Percentiles rank a stretch among this genome's conserved stretches.
These are phyloP conservation scores for Solanum hybrid DNA, from an alignment of 305 asterid species.

Conservation along the genomic window DNA sequence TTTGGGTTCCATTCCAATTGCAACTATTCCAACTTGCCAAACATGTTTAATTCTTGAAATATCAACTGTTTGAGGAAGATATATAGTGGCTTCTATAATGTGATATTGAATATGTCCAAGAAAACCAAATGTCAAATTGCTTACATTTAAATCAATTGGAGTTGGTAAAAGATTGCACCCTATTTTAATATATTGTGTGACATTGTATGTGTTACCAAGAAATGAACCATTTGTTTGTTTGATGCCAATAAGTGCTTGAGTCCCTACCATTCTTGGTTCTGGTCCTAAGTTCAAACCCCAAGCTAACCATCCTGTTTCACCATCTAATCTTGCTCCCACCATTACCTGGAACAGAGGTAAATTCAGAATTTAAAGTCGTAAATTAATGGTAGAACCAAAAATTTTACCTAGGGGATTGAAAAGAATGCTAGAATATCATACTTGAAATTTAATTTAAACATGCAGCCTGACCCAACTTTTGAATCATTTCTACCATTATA, in stretches of 20 bases:
- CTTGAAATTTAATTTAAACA: neutral
- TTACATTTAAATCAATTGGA: slow-evolving; percentile 16
- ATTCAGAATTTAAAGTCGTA: neutral
- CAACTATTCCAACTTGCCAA: slow-evolving; percentile 43
- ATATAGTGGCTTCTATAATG: slow-evolving; percentile 25
- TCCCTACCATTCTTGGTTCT: slow-evolving; percentile 39
- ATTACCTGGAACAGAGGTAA: neutral
- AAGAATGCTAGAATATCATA: neutral
- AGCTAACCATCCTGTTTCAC: slow-evolving; percentile 42
- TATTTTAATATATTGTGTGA: slow-evolving; percentile 18
- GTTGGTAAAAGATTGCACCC: slow-evolving; percentile 34
- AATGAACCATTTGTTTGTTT: slow-evolving; percentile 9
- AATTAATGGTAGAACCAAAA: neutral
- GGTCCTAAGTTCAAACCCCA: slow-evolving; percentile 58
- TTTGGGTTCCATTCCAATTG: slow-evolving; percentile 11
- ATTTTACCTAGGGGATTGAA: neutral
- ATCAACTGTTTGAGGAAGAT: slow-evolving; percentile 21
- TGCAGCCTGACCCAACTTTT: neutral
- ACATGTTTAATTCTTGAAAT: slow-evolving; percentile 27
- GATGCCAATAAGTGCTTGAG: slow-evolving; percentile 51
- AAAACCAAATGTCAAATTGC: slow-evolving; percentile 1
- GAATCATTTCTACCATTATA: neutral
- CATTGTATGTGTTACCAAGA: slow-evolving; percentile 14
- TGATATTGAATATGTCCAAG: neutral
- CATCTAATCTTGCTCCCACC: slow-evolving; percentile 24